Evolutionary conservation across 2,329 filamentous ascomycete genomes (phyloP).

Genomic region (Exserohilum rostratum): DNA sequence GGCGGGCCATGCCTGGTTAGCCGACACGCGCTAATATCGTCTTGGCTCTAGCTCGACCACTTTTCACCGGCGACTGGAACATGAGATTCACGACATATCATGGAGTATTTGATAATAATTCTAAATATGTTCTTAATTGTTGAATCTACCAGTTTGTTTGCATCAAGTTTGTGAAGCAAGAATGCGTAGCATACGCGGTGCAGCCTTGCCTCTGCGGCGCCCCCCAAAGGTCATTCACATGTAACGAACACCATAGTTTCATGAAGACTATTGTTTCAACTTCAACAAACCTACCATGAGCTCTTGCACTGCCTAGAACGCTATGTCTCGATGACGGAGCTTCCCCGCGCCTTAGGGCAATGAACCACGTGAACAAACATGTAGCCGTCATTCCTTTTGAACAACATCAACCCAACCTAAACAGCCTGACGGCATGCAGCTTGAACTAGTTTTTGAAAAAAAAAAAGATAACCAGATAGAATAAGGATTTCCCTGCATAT

Average conservation of each 20-base stretch:
- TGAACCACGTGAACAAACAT: conserved; percentile 6
- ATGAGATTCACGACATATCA: neutral
- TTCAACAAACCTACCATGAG: neutral
- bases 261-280: neutral
- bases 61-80: neutral
- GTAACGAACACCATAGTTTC: neutral
- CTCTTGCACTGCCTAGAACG: neutral
- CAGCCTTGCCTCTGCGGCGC: neutral
- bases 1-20: conserved; percentile 3
- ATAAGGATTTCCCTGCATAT: neutral
- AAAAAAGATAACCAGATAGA: no score
- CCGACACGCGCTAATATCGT: neutral
- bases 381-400: neutral
- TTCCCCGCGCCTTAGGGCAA: conserved; percentile 1
- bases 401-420: no score
- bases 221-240: neutral
- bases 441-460: no score
- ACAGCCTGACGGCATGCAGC: no score
- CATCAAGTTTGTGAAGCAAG: neutral
- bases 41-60: neutral
- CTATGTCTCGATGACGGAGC: conserved; percentile 2
- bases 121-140: neutral
- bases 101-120: neutral
- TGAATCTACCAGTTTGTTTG: neutral
- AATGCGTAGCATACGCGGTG: neutral